A percentile compares a stretch with the other conserved stretches of the same genome.
These are phyloP conservation scores for Cutaneotrichosporon cyanovorans DNA, from an alignment of 1,284 basidiomycete genomes.

Conservation along the genomic window DNA sequence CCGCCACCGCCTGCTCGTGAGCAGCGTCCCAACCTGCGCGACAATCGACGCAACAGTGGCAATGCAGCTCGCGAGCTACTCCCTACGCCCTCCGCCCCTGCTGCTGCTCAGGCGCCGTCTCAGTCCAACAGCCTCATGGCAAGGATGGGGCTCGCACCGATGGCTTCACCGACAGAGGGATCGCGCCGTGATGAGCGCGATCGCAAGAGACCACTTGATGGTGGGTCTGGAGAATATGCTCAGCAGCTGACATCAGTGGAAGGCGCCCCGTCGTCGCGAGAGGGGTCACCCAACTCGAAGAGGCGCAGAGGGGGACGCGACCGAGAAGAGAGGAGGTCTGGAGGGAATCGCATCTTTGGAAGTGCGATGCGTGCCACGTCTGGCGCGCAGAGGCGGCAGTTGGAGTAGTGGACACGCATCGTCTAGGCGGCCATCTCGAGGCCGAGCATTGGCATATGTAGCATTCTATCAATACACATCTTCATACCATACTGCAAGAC, in stretches of 20 bases:
- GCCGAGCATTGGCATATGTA: too few species aligned
- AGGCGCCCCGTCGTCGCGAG: slow-evolving; percentile 5
- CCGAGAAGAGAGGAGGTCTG: neutral
- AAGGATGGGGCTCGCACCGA: slow-evolving; percentile 4
- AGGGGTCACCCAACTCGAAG: slow-evolving; percentile 5
- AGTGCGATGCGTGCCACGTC: neutral
- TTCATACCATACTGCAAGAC: too few species aligned
- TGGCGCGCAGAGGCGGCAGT: neutral
- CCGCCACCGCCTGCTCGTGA: too few species aligned
- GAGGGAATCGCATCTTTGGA: neutral
- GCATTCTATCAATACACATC: too few species aligned
- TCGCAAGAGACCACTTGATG: slow-evolving; percentile 3
- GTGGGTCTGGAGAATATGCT: neutral
- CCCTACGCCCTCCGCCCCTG: neutral
- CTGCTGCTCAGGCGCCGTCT: neutral
- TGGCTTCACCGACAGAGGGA: neutral
- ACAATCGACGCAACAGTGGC: neutral
- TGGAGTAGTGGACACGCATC: too few species aligned
- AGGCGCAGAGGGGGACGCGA: neutral
- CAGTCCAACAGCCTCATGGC: slow-evolving; percentile 1
- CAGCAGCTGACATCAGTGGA: slow-evolving; percentile 1
- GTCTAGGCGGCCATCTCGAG: too few species aligned
- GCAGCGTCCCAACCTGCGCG: too few species aligned
- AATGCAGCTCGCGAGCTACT: slow-evolving; percentile 1
- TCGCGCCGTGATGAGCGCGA: neutral